A percentile compares a stretch with the other conserved stretches of the same genome.
Conservation (phyloP, 1,139 yeast genomes). For the Meyerozyma athensensis region DNA sequence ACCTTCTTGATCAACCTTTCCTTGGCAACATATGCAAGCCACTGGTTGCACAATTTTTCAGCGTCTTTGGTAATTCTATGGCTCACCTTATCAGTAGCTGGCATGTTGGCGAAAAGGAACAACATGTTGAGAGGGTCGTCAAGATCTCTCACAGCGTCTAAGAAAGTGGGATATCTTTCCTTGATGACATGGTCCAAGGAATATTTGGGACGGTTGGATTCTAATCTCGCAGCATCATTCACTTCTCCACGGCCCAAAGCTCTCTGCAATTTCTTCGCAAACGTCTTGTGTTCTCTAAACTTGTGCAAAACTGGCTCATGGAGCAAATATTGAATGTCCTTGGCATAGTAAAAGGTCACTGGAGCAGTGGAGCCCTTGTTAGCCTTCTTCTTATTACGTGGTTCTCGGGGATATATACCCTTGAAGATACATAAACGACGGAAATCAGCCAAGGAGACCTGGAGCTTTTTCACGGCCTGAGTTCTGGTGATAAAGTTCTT, state of each 20-base stretch:
- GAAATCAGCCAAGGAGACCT: constrained; percentile 95
- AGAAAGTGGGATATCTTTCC: constrained; percentile 92
- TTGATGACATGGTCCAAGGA: constrained; percentile 86
- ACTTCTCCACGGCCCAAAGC: constrained; percentile 93
- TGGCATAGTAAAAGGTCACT: constrained; percentile 86
- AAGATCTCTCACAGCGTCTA: constrained; percentile 87
- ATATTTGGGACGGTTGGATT: constrained; percentile 75
- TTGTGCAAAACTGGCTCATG: constrained; percentile 93
- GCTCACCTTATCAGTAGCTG: constrained; percentile 82
- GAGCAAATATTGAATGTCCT: constrained; percentile 89
- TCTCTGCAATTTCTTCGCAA: constrained; percentile 82
- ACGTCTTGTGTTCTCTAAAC: constrained; percentile 93
- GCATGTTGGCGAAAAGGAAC: constrained; percentile 89
- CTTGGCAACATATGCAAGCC: constrained; percentile 91
- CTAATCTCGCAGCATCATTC: constrained; percentile 80
- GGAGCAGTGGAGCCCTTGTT: constrained; percentile 97
- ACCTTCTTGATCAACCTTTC: constrained; percentile 82
- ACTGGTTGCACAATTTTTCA: constrained; percentile 80
- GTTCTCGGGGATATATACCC: constrained; percentile 95
- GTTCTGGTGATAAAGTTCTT: constrained; percentile 91
- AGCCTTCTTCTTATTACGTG: constrained; percentile 93
- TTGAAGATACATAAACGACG: constrained; percentile 95
- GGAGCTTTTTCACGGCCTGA: constrained; percentile 89
- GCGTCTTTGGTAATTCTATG: constrained; percentile 83
- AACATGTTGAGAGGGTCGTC: constrained; percentile 96